Evolutionary conservation across 2,329 filamentous ascomycete species (phyloP).

Genomic region (Penicillium palitans): DNA sequence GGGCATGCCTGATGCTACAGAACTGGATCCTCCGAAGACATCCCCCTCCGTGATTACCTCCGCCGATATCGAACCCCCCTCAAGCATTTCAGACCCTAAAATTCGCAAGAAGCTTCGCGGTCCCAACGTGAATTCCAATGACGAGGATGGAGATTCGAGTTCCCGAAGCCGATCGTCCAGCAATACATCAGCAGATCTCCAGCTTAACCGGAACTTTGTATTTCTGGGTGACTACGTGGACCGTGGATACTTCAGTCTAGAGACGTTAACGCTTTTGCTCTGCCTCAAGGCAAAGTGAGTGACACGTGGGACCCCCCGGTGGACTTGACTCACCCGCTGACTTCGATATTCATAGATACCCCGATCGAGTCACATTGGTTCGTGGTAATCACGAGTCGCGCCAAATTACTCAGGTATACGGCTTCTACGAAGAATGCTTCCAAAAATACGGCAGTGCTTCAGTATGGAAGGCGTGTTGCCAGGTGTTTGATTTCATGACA

Average conservation of each 20-base stretch:
- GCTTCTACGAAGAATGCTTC: constrained; percentile 96
- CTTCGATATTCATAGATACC: constrained; percentile 60
- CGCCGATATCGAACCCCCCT: constrained; percentile 89
- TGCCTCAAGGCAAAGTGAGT: constrained; percentile 69
- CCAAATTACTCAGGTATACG: constrained; percentile 96
- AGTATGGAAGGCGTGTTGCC: constrained; percentile 95
- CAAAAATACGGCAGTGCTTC: constrained; percentile 96
- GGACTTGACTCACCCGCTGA: not conserved
- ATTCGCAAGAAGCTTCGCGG: constrained; percentile 77
- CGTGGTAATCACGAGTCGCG: constrained; percentile 94
- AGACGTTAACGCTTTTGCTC: constrained; percentile 71
- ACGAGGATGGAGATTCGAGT: constrained; percentile 36
- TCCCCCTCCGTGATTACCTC: constrained; percentile 75
- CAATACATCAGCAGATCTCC: constrained; percentile 30
- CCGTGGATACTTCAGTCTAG: constrained; percentile 71
- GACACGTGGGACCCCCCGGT: too few species aligned
- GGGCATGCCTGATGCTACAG: constrained; percentile 86
- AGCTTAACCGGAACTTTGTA: constrained; percentile 67
- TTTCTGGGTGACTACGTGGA: constrained; percentile 75
- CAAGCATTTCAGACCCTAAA: constrained; percentile 83
- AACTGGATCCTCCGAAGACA: constrained; percentile 67
- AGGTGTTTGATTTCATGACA: constrained; percentile 95
- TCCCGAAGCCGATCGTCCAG: constrained; percentile 32
- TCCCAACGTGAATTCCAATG: constrained; percentile 28
- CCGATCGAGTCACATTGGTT: constrained; percentile 94